Evolutionary conservation across 208 protist species (phyloP), one percentile per base, ranked within the genome.

Genomic region (Phytomonas francai): DNA sequence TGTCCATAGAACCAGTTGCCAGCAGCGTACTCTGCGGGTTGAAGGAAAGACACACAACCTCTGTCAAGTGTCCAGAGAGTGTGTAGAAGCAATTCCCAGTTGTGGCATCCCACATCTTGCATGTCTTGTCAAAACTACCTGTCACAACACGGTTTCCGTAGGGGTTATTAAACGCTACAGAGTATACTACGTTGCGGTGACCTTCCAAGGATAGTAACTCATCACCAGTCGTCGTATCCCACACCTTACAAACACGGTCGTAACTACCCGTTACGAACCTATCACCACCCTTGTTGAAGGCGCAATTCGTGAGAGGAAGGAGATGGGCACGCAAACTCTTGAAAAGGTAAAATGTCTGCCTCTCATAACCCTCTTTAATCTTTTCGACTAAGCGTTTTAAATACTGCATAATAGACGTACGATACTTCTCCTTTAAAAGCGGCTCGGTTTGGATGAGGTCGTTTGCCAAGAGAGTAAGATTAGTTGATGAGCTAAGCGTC

Each of bases 111-210:
- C 97, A 98, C 34, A 98, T 76, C 64, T 96, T 96, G 65, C 87
- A 95, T 19, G 97, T 99, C 77, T 98, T 98, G 73, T 99, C 97
- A 69, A 98, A 98, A 63, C 91, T 97, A 32, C 93, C 96, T 0
- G 97, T 98, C 34, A 95, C 87, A 28, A 99, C 91, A 49, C 92
- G 88, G 78, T 97, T 95, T 57, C 95, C 93, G 66, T 89, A 97
- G 0, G 95, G 95, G 73, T 96, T 96, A 84, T 98, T 98, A 76
- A 98, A 98, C n/a, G 91, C 87, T 0, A 97, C 85, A 0, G 87
- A 96, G 74, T 98, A 99, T 16, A 99, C 96, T 30, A 98, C 95
- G 74, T 98, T 98, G 58, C 94, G 92, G 71, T 99, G 97, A 0
- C 97, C 97, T 63, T 96, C 92, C 27, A 99, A 78, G 1, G 87